phyloP scores from a whole-genome alignment of 208 protist genomes.

The Leishmania martiniquensis region DNA sequence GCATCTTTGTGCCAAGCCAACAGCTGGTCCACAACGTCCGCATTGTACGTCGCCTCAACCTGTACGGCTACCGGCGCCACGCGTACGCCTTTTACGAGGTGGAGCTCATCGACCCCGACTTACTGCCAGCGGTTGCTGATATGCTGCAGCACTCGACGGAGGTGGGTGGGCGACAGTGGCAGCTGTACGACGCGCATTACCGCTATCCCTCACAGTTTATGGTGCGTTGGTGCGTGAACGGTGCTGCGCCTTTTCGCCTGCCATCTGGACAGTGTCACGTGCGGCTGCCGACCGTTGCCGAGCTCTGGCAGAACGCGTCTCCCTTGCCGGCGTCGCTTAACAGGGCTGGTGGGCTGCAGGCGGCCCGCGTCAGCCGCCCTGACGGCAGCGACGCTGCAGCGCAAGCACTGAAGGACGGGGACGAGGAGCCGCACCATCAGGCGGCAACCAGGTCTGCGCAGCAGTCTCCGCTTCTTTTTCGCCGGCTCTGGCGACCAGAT shows the following conservation, averaged over 20 bases:
- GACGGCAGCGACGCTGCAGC: not conserved
- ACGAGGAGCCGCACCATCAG: not conserved
- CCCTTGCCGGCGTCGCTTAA: not conserved
- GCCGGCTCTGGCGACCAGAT: conserved; percentile 23
- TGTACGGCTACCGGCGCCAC: conserved; percentile 76
- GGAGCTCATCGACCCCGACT: conserved; percentile 55
- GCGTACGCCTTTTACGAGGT: conserved; percentile 63
- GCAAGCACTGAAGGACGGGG: not conserved
- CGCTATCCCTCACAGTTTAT: conserved; percentile 80
- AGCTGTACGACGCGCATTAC: conserved; percentile 68
- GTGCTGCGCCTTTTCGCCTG: conserved; percentile 56
- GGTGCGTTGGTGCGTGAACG: conserved; percentile 66
- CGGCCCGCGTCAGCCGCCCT: no score
- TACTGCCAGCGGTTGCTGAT: conserved; percentile 35
- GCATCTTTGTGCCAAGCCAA: conserved; percentile 7
- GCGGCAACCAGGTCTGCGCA: not conserved
- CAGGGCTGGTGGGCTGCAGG: not conserved
- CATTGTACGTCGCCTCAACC: conserved; percentile 54
- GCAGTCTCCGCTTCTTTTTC: not conserved
- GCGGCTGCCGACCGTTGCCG: conserved; percentile 26
- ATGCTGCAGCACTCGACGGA: conserved; percentile 55
- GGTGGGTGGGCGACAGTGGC: conserved; percentile 63
- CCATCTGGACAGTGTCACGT: conserved; percentile 23
- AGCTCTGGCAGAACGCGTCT: conserved; percentile 5
- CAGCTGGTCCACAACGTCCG: conserved; percentile 80